phyloP scores from a whole-genome alignment of 257 asterid genomes.

The Rhazya stricta region DNA sequence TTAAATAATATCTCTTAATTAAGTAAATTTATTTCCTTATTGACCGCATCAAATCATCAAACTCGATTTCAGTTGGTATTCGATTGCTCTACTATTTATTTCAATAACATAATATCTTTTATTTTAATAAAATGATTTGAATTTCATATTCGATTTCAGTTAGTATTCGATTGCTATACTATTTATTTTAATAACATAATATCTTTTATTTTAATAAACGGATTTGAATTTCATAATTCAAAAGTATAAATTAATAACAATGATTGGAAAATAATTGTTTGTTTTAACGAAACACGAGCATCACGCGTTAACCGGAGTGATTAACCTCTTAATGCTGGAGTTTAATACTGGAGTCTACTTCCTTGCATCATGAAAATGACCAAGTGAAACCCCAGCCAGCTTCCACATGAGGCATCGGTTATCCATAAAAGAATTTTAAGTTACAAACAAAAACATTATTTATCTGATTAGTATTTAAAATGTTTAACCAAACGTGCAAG shows the following conservation, averaged over 20 bases:
- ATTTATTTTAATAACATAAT: too few species aligned
- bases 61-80: too few species aligned
- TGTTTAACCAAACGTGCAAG: constrained; percentile 1
- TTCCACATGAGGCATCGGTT: constrained; percentile 7
- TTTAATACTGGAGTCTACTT: not conserved
- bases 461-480: not conserved
- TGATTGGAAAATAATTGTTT: too few species aligned
- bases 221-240: too few species aligned
- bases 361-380: not conserved
- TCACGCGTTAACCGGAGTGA: not conserved
- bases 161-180: too few species aligned
- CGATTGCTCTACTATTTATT: too few species aligned
- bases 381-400: constrained; percentile 3
- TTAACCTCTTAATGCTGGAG: constrained; percentile 1
- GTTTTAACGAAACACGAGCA: too few species aligned
- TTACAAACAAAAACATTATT: not conserved
- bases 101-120: too few species aligned
- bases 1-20: constrained; percentile 10
- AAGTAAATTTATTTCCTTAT: not conserved
- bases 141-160: too few species aligned
- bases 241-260: too few species aligned
- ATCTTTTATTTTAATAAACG: too few species aligned
- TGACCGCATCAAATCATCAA: not conserved
- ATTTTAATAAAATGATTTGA: too few species aligned
- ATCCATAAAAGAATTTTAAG: not conserved